phyloP scores from a whole-genome alignment of 805 yeast genomes.

The Torulaspora indica region DNA sequence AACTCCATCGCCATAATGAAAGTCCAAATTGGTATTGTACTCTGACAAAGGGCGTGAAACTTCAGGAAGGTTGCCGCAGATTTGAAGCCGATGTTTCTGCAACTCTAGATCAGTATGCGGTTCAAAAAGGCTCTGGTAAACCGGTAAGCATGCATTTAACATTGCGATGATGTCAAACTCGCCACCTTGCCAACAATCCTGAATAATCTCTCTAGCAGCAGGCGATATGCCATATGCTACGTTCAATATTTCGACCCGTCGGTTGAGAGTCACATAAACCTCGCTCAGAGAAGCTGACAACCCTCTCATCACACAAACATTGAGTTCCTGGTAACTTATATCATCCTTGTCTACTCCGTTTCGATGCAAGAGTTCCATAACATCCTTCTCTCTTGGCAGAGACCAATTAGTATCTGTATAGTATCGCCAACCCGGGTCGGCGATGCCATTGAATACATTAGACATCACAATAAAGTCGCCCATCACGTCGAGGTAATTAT shows the following conservation, averaged over 20 bases:
- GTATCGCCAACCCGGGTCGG: conserved; percentile 14
- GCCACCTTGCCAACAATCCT: conserved; percentile 30
- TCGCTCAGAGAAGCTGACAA: conserved; percentile 49
- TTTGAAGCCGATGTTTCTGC: conserved; percentile 4
- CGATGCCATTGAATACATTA: conserved; percentile 30
- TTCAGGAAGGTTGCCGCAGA: conserved; percentile 25
- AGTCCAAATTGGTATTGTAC: background rate
- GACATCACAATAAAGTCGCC: conserved; percentile 55
- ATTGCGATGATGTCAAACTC: conserved; percentile 23
- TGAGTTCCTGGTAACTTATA: conserved; percentile 36
- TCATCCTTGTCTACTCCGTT: conserved; percentile 37
- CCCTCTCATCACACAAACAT: conserved; percentile 54
- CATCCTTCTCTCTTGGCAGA: conserved; percentile 40
- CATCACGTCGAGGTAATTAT: conserved; percentile 53
- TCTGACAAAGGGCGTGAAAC: background rate
- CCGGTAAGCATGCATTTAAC: conserved; percentile 21
- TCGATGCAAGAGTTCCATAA: conserved; percentile 39
- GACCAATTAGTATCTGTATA: conserved; percentile 38
- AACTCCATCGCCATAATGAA: background rate
- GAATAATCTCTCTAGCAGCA: conserved; percentile 21
- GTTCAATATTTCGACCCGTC: conserved; percentile 15
- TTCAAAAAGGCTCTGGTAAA: conserved; percentile 14
- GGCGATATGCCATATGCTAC: conserved; percentile 20
- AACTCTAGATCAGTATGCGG: background rate
- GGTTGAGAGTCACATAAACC: conserved; percentile 20